Conservation (phyloP, 1,139 yeast species). For the Meyerozyma carpophila region DNA sequence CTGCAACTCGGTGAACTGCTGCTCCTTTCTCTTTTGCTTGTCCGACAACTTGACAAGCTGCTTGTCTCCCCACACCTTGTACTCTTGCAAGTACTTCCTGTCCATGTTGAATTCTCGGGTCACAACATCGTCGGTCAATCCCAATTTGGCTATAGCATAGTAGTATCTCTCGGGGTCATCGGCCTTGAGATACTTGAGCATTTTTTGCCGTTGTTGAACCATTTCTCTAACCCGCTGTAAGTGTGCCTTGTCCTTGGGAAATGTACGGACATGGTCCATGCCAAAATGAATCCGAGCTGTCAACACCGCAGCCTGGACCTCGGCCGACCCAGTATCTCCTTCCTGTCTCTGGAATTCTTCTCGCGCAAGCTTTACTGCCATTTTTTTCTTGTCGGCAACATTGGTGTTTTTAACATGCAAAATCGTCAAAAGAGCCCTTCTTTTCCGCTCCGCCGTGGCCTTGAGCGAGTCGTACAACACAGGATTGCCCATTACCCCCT, state of each 20-base stretch:
- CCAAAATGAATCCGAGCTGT: constrained; percentile 77
- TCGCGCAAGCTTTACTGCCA: constrained; percentile 62
- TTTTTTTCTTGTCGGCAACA: constrained; percentile 49
- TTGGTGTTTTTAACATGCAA: constrained; percentile 69
- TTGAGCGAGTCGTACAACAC: constrained; percentile 44
- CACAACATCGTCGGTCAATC: constrained; percentile 76
- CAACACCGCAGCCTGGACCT: constrained; percentile 89
- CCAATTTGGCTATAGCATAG: constrained; percentile 82
- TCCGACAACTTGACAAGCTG: constrained; percentile 39
- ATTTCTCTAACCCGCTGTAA: constrained; percentile 69
- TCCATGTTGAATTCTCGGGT: constrained; percentile 80
- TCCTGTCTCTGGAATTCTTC: constrained; percentile 76
- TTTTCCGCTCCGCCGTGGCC: constrained; percentile 52
- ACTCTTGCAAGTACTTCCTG: constrained; percentile 78
- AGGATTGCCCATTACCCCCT: constrained; percentile 20
- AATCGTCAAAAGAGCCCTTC: constrained; percentile 66
- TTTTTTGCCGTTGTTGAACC: constrained; percentile 84
- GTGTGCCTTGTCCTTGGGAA: constrained; percentile 69
- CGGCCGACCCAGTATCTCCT: constrained; percentile 93
- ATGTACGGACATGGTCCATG: constrained; percentile 67
- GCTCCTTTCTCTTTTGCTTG: constrained; percentile 34
- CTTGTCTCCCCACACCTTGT: constrained; percentile 72
- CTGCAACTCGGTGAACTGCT: constrained; percentile 22
- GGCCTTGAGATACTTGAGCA: constrained; percentile 74
- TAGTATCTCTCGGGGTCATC: constrained; percentile 77